These are phyloP conservation scores for Starmerella gropengiesseri DNA, from an alignment of 805 yeast genomes.

Conservation along the genomic window DNA sequence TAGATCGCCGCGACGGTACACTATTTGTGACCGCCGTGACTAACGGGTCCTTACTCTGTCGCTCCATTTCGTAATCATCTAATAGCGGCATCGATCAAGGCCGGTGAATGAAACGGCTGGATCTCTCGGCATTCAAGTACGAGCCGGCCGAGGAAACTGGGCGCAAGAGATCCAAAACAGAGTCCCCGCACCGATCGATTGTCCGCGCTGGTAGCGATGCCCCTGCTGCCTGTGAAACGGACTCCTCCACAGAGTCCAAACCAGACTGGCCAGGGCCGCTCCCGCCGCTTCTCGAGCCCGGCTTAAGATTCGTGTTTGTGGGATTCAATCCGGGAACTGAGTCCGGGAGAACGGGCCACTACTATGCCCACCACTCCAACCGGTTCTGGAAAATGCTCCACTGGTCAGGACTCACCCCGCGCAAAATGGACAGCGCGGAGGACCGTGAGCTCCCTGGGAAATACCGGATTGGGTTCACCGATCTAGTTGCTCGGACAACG, in stretches of 20 bases:
- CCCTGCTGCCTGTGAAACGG: not conserved
- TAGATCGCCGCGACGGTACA: no score
- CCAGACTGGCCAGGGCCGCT: constrained; percentile 22
- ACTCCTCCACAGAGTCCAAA: no score
- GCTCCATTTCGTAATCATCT: no score
- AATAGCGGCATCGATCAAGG: no score
- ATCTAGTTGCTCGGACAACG: constrained; percentile 56
- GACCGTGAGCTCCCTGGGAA: constrained; percentile 33
- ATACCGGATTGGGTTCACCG: constrained; percentile 57
- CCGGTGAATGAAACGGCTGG: constrained; percentile 4
- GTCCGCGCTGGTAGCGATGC: not conserved
- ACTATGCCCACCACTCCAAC: constrained; percentile 62
- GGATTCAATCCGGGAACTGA: constrained; percentile 66
- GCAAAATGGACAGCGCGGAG: constrained; percentile 33
- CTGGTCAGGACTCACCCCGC: constrained; percentile 38
- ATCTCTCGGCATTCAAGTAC: constrained; percentile 11
- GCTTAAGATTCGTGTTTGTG: constrained; percentile 41
- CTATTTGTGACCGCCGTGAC: no score
- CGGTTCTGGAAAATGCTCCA: constrained; percentile 56
- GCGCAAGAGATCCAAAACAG: constrained; percentile 1
- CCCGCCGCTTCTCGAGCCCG: constrained; percentile 25
- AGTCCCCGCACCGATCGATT: not conserved
- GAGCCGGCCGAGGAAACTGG: not conserved
- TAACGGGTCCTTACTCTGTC: no score
- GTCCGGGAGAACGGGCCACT: constrained; percentile 52